phyloP scores from a whole-genome alignment of 768 basidiomycete species.

The Panus rudis region DNA sequence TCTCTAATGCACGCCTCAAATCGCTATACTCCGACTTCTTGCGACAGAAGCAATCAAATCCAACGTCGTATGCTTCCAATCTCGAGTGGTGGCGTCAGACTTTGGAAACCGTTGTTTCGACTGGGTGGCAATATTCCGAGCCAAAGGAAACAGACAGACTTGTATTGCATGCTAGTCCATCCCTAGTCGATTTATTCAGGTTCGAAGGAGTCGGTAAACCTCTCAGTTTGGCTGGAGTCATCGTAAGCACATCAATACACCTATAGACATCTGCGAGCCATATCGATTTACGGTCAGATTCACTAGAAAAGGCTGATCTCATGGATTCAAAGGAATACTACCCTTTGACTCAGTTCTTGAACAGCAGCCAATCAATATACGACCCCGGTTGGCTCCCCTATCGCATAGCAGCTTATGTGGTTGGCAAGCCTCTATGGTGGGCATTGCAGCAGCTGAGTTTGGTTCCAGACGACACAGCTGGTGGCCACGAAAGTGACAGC shows the following conservation, averaged over 20 bases:
- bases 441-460: constrained; percentile 73
- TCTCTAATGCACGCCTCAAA: constrained; percentile 51
- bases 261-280: background rate
- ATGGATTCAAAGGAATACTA: constrained; percentile 37
- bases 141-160: constrained; percentile 37
- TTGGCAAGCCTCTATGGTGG: constrained; percentile 85
- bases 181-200: constrained; percentile 51
- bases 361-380: constrained; percentile 53
- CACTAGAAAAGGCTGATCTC: constrained; percentile 68
- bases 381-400: constrained; percentile 61
- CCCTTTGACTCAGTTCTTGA: constrained; percentile 48
- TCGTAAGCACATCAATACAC: constrained; percentile 46
- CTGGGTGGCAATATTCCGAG: constrained; percentile 40
- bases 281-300: constrained; percentile 5
- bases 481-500: constrained; percentile 30
- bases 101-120: constrained; percentile 52
- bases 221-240: constrained; percentile 58
- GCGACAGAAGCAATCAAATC: constrained; percentile 77
- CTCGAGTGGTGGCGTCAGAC: constrained; percentile 83
- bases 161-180: constrained; percentile 46
- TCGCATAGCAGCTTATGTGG: constrained; percentile 61
- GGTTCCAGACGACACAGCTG: constrained; percentile 43
- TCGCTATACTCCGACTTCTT: constrained; percentile 87
- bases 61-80: constrained; percentile 72
- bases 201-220: constrained; percentile 71